These are phyloP conservation scores for Penicillium crystallinum DNA, from an alignment of 495 filamentous ascomycete species.

Conservation along the genomic window DNA sequence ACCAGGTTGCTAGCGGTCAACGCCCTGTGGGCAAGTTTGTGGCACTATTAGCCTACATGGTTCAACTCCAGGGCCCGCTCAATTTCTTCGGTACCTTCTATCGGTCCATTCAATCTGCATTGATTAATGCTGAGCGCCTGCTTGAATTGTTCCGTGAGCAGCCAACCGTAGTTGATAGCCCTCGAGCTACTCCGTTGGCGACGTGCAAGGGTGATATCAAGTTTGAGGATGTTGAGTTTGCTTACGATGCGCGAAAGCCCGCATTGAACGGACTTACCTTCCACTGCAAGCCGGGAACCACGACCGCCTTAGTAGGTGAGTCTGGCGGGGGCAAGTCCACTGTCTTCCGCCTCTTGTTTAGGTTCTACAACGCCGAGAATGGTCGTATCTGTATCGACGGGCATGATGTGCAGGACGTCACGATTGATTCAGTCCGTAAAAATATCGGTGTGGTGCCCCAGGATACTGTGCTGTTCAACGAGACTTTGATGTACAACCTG, in stretches of 20 bases:
- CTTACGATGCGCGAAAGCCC: conserved; percentile 83
- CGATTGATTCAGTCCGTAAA: conserved; percentile 85
- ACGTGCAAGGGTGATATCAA: conserved; percentile 72
- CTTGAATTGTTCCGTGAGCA: conserved; percentile 93
- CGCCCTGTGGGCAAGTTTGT: conserved; percentile 76
- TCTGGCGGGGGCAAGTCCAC: conserved; percentile 97
- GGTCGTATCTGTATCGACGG: conserved; percentile 82
- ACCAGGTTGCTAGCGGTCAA: conserved; percentile 72
- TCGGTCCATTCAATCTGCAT: conserved; percentile 86
- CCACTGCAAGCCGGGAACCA: conserved; percentile 79
- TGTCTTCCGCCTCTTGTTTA: conserved; percentile 91
- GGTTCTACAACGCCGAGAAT: conserved; percentile 79
- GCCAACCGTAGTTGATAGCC: conserved; percentile 78
- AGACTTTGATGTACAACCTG: conserved; percentile 94
- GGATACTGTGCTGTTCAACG: conserved; percentile 95
- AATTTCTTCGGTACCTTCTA: conserved; percentile 99
- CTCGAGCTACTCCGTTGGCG: conserved; percentile 49
- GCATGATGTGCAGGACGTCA: conserved; percentile 75
- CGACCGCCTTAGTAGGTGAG: conserved; percentile 92
- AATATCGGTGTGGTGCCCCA: conserved; percentile 96
- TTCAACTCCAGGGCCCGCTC: conserved; percentile 83
- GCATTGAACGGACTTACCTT: conserved; percentile 80
- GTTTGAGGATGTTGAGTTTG: conserved; percentile 84
- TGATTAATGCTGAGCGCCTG: conserved; percentile 95
- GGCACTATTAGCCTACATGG: conserved; percentile 78